Base-by-base conservation (phyloP, 345 rosid genomes). In the Sapria himalayana region DNA sequence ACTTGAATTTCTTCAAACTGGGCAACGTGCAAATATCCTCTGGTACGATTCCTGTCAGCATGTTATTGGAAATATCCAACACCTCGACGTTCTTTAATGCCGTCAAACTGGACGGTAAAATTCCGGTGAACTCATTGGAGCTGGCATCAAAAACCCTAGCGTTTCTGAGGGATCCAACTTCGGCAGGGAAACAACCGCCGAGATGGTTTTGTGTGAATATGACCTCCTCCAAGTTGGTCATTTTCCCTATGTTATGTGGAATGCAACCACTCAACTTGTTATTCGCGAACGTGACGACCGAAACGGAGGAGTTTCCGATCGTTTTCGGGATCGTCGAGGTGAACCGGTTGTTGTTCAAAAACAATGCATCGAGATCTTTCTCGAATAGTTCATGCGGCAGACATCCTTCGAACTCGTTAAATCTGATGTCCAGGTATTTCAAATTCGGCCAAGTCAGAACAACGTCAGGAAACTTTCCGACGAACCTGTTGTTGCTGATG, bases 311-410 rank as follows among this genome's bases (percentile, higher is more conserved):
- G 19, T 70, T 58, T 4, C 96, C 93, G 0, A 85, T 36, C 2
- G 79, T 59, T 1, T 70, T 70, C 7, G 96, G 91, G 33, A 85
- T 74, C 10, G 45, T 36, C 9, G 71, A 65, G 2, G 60, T 50
- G 68, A 85, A 80, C 42, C 96, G 57, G 48, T 85, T 85, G 57
- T 80, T 50, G 62, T 85, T 80, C 63, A 85, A 36, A 63, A 85
- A 72, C 49, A 80, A 23, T 1, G 82, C 85, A 22, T 85, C 96
- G 0, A 76, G 50, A 3, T 58, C 61, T 49, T 29, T 70, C 22
- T 58, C 38, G 45, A 85, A 85, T 11, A 77, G 50, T 25, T 43
- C 41, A 0, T 62, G 59, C 1, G 93, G 93, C 36, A 85, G 27
- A 37, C 41, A 15, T 4, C 96, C 96, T 43, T 80, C 96, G 14